Evolutionary conservation across 345 rosid genomes (phyloP), one percentile per base, ranked within the genome.

Genomic region (Geranium brycei): DNA sequence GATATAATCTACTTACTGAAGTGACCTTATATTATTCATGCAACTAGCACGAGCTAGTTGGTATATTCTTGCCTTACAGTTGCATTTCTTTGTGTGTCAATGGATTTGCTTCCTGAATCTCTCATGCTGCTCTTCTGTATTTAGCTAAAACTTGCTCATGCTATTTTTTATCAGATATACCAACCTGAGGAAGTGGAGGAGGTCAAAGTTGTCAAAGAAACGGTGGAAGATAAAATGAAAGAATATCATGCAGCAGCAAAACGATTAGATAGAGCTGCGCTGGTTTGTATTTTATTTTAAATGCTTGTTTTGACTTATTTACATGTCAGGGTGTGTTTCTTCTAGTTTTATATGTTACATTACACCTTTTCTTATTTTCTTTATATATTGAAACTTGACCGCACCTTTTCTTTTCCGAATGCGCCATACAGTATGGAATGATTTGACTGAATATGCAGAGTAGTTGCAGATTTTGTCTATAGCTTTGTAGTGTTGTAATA

Each of bases 221-320:
- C 66, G 7, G 76, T 55, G 57, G 75, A 83, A 69, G 80, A 79
- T 74, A 79, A 61, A 72, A 68, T 75, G 14, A 88, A 79, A 62
- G 92, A 85, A 69, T 84, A 82, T 72, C 88, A 91, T 72, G 77
- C 75, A 67, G 96, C 99, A 5, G 96, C 97, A 15, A 88, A 79
- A 66, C 91, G 91, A 58, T 65, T 93, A 6, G 81, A 72, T 11
- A 82, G 76, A 76, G 73, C 89, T 55, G 77, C 31, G 38, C 78
- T 93, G 89, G 99, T 93, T 62, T 66, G 83, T 81, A 14, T 10
- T 41, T 64, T 74, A 16, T 66, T 68, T 66, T 13, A 59, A 40
- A 11, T 38, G 31, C 23, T 28, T 58, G 35, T 28, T 57, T 14
- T 57, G n/a, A 14, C 19, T 30, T 17, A 31, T 7, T 12, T 11